Evolutionary conservation across 1,284 basidiomycete species (phyloP).

Genomic region (Apiotrichum veenhuisii): DNA sequence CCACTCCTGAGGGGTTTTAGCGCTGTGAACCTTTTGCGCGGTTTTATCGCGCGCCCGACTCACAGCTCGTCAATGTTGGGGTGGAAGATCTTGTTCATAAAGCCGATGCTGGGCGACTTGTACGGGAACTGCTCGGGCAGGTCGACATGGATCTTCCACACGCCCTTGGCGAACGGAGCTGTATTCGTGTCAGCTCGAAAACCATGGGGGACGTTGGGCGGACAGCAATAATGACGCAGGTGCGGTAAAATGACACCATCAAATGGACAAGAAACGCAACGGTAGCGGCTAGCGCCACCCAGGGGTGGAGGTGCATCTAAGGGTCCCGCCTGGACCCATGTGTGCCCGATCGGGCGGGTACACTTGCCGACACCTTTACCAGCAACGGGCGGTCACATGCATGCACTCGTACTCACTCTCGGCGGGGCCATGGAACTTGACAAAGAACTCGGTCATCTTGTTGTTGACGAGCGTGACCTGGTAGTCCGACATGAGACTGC

Average conservation of each 20-base stretch:
- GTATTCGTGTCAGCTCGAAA: conserved; percentile 8
- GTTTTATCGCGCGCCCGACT: too few relatives aligned
- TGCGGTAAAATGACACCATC: neutral
- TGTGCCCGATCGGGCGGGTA: neutral
- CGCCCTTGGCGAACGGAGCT: conserved; percentile 94
- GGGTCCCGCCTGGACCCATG: neutral
- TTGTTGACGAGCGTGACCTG: conserved; percentile 96
- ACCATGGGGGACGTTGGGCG: neutral
- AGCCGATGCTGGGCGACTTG: conserved; percentile 98
- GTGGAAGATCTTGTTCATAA: conserved; percentile 99
- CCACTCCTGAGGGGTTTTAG: conserved; percentile 63
- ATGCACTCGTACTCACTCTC: conserved; percentile 76
- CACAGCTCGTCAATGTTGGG: conserved; percentile 96
- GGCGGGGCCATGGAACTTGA: conserved; percentile 86
- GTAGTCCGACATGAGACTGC: conserved; percentile 91
- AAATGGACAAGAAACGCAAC: neutral
- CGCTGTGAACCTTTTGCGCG: neutral
- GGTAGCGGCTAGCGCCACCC: neutral
- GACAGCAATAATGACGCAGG: neutral
- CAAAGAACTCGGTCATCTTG: conserved; percentile 98
- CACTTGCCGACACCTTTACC: neutral
- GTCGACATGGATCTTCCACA: conserved; percentile 99
- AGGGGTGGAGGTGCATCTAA: neutral
- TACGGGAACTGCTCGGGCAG: conserved; percentile 98
- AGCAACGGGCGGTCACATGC: too few relatives aligned